Evolutionary conservation across 2,329 filamentous ascomycete genomes (phyloP).

Genomic region (Juglanconis sp.): DNA sequence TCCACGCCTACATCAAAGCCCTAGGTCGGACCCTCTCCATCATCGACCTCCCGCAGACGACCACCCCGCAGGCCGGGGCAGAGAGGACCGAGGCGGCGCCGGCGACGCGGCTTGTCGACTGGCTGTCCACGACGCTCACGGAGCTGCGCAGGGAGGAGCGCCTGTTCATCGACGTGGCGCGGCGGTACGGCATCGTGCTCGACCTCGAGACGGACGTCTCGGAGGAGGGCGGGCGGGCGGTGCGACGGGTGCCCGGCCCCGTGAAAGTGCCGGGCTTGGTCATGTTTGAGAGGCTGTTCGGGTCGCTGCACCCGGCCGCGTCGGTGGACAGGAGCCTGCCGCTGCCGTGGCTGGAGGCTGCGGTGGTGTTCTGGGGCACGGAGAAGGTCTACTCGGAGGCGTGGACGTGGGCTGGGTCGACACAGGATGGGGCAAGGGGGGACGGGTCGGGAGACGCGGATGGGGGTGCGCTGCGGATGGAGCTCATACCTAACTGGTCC

Average conservation of each 20-base stretch:
- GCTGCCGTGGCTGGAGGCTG: slow-evolving; percentile 59
- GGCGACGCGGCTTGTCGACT: slow-evolving; percentile 56
- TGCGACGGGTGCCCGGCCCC: slow-evolving; percentile 22
- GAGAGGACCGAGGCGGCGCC: slow-evolving; percentile 27
- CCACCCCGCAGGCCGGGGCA: neutral
- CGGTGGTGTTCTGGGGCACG: slow-evolving; percentile 74
- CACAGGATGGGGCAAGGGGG: slow-evolving; percentile 26
- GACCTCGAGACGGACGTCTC: slow-evolving; percentile 25
- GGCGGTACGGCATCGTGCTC: slow-evolving; percentile 55
- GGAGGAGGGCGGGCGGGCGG: slow-evolving; percentile 10
- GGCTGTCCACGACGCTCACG: slow-evolving; percentile 61
- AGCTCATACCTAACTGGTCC: slow-evolving; percentile 70
- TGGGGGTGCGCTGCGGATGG: slow-evolving; percentile 59
- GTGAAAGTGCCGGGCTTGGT: slow-evolving; percentile 38
- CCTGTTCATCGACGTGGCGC: slow-evolving; percentile 65
- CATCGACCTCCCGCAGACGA: slow-evolving; percentile 49
- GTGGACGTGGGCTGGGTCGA: slow-evolving; percentile 50
- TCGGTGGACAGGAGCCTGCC: slow-evolving; percentile 26
- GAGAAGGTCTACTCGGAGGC: slow-evolving; percentile 63
- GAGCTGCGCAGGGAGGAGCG: slow-evolving; percentile 65
- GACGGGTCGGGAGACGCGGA: slow-evolving; percentile 49
- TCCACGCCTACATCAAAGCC: slow-evolving; percentile 67
- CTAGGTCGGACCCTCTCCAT: slow-evolving; percentile 62
- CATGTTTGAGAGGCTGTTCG: slow-evolving; percentile 47
- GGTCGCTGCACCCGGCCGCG: slow-evolving; percentile 46